Evolutionary conservation across 192 early-diverging fungal species (phyloP), one percentile per base, ranked within the genome.

Genomic region (Paraglomus brasilianum): DNA sequence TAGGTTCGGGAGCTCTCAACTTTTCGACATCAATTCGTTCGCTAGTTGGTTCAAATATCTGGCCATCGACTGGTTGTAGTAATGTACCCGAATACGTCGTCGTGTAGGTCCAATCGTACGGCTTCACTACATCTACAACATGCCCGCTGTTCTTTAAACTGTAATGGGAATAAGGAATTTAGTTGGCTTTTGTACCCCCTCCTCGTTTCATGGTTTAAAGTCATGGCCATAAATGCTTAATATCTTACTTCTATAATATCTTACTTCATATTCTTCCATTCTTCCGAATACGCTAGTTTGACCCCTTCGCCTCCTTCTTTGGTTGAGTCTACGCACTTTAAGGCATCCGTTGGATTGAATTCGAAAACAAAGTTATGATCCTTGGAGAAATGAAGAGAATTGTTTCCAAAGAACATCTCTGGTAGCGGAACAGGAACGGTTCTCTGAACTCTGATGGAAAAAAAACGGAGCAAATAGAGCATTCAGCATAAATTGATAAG

Each of bases 361-460:
- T 72, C 75, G 17, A 91, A 69, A 19, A 77, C 68, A 49, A 87
- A 69, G 22, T 82, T 87, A 13, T 81, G 78, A 3, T 73, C 72
- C 69, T 94, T 86, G 38, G 73, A 50, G 43, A 93, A 65, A 5
- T 69, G 75, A 24, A 98, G 78, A 67, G 80, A 81, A 80, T 94
- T 95, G 81, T 90, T 86, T 51, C 95, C 95, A 87, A 96, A 98
- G 40, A 95, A 90, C 96, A 98, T 98, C 79, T 98, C 96, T 38
- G 96, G 96, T 14, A 90, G 83, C 41, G 90, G 91, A 51, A 96
- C 85, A 6, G 82, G 82, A 55, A 88, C 72, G 22, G 84, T 77
- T 44, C 81, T 74, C 42, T 84, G 75, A 9, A 79, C 74, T 19
- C 85, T 86, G 22, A 57, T 41, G 43, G 46, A 40, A 36, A 11